phyloP scores from a whole-genome alignment of 1,284 basidiomycete genomes.

The Pulchroboletus neoregius region DNA sequence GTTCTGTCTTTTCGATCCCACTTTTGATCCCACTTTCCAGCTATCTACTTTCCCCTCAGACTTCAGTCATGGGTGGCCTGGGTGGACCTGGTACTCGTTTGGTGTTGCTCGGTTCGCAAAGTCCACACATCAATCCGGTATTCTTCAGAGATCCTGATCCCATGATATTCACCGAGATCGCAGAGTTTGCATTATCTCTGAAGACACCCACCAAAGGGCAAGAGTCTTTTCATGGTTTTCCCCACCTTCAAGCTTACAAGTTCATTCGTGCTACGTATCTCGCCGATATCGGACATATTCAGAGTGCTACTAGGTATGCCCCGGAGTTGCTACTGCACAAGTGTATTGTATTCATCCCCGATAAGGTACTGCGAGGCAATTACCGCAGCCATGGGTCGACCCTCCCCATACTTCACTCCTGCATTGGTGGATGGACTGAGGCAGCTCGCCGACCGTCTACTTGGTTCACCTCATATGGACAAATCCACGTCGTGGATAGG shows the following conservation, averaged over 20 bases:
- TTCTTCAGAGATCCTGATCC: conserved; percentile 75
- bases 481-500: conserved; percentile 79
- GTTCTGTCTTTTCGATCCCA: conserved; percentile 1
- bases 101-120: conserved; percentile 62
- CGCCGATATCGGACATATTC: conserved; percentile 76
- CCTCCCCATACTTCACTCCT: conserved; percentile 66
- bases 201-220: conserved; percentile 75
- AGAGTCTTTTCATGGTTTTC: conserved; percentile 78
- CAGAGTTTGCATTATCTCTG: conserved; percentile 88
- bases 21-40: conserved; percentile 39
- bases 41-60: conserved; percentile 85
- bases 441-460: conserved; percentile 77
- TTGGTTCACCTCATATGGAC: conserved; percentile 70
- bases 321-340: not conserved
- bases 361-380: conserved; percentile 93
- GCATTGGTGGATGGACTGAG: conserved; percentile 75
- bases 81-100: conserved; percentile 61
- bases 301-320: conserved; percentile 66
- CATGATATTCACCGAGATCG: conserved; percentile 86
- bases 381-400: conserved; percentile 58
- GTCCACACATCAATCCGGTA: conserved; percentile 47
- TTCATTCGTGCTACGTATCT: conserved; percentile 76
- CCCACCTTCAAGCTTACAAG: conserved; percentile 87
- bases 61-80: conserved; percentile 70
- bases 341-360: conserved; percentile 4